Percentiles rank a stretch among this genome's conserved stretches.
Evolutionary conservation across 768 basidiomycete genomes (phyloP).

Genomic region (Tylopilus intermedius): DNA sequence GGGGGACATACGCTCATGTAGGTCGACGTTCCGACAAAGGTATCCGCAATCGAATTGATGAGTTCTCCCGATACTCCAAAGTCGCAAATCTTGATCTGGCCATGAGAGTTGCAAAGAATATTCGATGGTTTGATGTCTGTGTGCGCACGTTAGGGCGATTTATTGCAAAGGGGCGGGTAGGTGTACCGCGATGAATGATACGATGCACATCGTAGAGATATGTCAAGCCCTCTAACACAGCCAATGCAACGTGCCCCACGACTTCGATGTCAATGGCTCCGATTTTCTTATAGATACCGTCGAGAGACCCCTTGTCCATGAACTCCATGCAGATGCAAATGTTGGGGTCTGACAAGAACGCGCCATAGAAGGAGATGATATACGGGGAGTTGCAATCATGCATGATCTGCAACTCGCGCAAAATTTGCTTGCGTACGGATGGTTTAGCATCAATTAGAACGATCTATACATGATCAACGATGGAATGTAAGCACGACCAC

Average conservation of each 20-base stretch:
- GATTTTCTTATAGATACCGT: constrained; percentile 93
- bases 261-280: constrained; percentile 91
- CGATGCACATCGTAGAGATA: constrained; percentile 97
- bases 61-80: constrained; percentile 98
- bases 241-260: constrained; percentile 89
- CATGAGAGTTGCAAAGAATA: constrained; percentile 88
- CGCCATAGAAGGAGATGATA: constrained; percentile 97
- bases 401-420: constrained; percentile 98
- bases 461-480: constrained; percentile 48
- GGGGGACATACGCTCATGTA: constrained; percentile 89
- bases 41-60: constrained; percentile 98
- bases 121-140: constrained; percentile 99
- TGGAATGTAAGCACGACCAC: neutral
- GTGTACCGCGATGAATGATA: constrained; percentile 95
- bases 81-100: constrained; percentile 98
- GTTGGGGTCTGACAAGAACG: constrained; percentile 94
- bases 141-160: constrained; percentile 14
- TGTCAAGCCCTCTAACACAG: constrained; percentile 90
- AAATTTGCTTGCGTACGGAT: constrained; percentile 92
- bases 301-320: constrained; percentile 91
- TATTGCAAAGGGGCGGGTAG: neutral
- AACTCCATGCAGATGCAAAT: constrained; percentile 99
- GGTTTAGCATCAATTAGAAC: constrained; percentile 97
- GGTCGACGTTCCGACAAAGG: constrained; percentile 97
- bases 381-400: constrained; percentile 91